Conservation (phyloP, 2,329 filamentous ascomycete species). For the Xylariales sp. region DNA sequence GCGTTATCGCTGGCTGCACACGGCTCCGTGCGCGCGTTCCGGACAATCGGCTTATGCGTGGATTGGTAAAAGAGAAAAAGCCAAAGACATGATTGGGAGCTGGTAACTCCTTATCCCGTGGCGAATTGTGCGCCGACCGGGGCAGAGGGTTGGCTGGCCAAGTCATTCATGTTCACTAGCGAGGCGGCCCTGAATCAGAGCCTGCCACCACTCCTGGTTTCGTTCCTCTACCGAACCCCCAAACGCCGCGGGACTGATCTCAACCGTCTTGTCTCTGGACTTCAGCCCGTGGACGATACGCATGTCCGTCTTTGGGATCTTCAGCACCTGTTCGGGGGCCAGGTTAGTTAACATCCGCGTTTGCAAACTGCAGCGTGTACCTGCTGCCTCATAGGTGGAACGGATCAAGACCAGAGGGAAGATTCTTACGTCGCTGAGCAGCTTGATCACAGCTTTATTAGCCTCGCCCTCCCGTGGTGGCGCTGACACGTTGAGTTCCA, state of each 20-base stretch:
- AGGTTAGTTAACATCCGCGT: not conserved
- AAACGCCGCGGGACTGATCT: slow-evolving; percentile 1
- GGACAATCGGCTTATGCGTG: too few species aligned
- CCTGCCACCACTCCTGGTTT: not conserved
- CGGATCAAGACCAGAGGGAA: not conserved
- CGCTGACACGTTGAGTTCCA: slow-evolving; percentile 64
- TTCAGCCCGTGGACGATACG: slow-evolving; percentile 59
- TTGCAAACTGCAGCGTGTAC: too few species aligned
- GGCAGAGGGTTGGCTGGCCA: too few species aligned
- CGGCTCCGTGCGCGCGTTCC: too few species aligned
- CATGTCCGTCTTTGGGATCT: slow-evolving; percentile 59
- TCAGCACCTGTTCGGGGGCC: slow-evolving; percentile 41
- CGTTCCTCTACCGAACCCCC: not conserved
- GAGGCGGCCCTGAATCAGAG: not conserved
- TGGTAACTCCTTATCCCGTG: too few species aligned
- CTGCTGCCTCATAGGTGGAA: too few species aligned
- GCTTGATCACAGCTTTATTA: slow-evolving; percentile 60
- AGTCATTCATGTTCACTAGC: too few species aligned
- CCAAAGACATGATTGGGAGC: too few species aligned
- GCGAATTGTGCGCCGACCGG: too few species aligned
- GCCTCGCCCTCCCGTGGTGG: slow-evolving; percentile 64
- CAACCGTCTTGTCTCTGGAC: slow-evolving; percentile 59
- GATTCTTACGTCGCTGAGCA: slow-evolving; percentile 55
- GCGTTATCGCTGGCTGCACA: too few species aligned
- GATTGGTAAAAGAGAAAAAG: too few species aligned